Conservation (phyloP, 352 stramenopile genomes). For the Phytopythium chamaehyphon region DNA sequence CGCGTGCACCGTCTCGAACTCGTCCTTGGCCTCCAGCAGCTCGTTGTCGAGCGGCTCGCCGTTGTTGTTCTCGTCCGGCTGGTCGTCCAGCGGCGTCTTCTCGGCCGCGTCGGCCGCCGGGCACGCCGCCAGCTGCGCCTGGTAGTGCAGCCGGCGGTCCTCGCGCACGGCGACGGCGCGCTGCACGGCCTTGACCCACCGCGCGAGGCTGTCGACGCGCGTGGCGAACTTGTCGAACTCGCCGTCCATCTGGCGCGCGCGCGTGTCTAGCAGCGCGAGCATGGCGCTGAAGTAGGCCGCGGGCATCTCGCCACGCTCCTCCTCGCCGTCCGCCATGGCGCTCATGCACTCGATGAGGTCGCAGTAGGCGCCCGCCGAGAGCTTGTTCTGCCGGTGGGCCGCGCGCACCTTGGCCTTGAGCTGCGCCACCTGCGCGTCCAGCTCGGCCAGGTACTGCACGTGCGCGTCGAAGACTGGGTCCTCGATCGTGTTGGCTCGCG, state of each 20-base stretch:
- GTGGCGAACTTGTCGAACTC: constrained; percentile 66
- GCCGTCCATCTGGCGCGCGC: constrained; percentile 64
- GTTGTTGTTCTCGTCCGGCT: constrained; percentile 23
- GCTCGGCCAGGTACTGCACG: constrained; percentile 59
- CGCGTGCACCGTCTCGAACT: constrained; percentile 71
- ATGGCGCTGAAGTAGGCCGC: constrained; percentile 62
- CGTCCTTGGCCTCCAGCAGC: constrained; percentile 57
- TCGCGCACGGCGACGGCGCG: constrained; percentile 70
- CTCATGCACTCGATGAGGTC: constrained; percentile 77
- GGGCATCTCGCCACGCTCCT: constrained; percentile 56
- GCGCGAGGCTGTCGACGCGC: constrained; percentile 63
- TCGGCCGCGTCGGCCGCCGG: constrained; percentile 3
- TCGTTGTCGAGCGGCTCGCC: constrained; percentile 36
- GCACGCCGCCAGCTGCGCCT: constrained; percentile 62
- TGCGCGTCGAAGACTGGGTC: constrained; percentile 67
- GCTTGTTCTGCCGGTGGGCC: constrained; percentile 66
- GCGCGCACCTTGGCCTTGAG: constrained; percentile 60
- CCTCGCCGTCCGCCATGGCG: constrained; percentile 61
- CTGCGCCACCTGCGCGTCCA: constrained; percentile 51
- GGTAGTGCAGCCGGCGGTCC: constrained; percentile 74
- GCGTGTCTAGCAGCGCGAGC: constrained; percentile 64
- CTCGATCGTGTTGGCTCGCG: constrained; percentile 42
- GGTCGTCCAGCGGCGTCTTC: constrained; percentile 19
- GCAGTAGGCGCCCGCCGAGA: constrained; percentile 72
- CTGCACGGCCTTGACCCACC: constrained; percentile 71